phyloP scores from a whole-genome alignment of 2,329 filamentous ascomycete genomes.

The Cladosporium sp. region DNA sequence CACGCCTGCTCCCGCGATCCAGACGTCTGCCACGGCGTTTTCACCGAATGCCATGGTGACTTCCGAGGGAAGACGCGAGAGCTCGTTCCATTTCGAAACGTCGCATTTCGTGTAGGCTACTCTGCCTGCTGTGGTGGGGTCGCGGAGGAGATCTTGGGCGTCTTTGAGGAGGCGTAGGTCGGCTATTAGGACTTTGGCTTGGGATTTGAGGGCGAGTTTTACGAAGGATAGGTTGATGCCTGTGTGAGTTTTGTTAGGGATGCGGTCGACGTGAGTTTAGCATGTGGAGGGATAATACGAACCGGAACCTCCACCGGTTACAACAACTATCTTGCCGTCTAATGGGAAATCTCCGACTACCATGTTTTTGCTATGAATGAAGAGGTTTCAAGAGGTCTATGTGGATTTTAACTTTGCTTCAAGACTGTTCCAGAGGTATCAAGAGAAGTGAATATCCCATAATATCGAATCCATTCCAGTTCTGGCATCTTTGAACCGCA shows the following conservation, averaged over 20 bases:
- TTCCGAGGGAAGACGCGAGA: constrained; percentile 25
- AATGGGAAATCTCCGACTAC: constrained; percentile 23
- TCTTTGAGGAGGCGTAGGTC: constrained; percentile 31
- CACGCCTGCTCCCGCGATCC: constrained; percentile 35
- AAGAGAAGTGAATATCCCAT: too few relatives aligned
- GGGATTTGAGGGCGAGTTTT: constrained; percentile 17
- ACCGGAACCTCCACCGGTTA: constrained; percentile 24
- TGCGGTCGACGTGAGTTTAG: background rate
- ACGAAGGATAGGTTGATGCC: constrained; percentile 26
- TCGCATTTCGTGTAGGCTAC: constrained; percentile 31
- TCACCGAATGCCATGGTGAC: constrained; percentile 23
- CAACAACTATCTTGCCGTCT: constrained; percentile 21
- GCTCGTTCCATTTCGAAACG: constrained; percentile 29
- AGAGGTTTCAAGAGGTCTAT: too few relatives aligned
- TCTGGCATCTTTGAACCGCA: background rate
- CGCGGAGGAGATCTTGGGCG: constrained; percentile 25
- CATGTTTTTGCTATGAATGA: constrained; percentile 16
- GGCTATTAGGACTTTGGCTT: constrained; percentile 31
- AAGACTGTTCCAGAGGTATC: too few relatives aligned
- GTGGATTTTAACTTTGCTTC: too few relatives aligned
- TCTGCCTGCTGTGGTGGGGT: constrained; percentile 7
- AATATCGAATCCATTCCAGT: too few relatives aligned
- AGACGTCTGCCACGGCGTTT: constrained; percentile 35
- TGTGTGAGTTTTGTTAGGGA: background rate
- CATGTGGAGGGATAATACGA: background rate